A percentile compares a stretch with the other conserved stretches of the same genome.
phyloP scores from a whole-genome alignment of 495 filamentous ascomycete species.

The Aspergillus nanangensis region DNA sequence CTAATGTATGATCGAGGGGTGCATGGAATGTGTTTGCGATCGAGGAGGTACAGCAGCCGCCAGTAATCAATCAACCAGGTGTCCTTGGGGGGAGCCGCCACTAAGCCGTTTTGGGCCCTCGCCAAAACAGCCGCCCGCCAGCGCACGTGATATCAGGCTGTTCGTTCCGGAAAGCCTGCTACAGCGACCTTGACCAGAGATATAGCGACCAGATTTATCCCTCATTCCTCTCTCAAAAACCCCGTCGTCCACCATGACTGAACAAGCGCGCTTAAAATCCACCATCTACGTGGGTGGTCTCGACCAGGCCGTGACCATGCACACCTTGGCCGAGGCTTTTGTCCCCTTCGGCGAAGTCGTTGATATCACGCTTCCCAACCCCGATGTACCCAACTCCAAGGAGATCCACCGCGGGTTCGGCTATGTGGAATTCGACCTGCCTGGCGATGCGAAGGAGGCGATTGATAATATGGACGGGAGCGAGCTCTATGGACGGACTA shows the following conservation, averaged over 20 bases:
- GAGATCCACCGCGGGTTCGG: slow-evolving; percentile 90
- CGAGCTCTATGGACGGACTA: slow-evolving; percentile 87
- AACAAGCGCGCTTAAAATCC: slow-evolving; percentile 73
- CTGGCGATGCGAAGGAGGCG: slow-evolving; percentile 84
- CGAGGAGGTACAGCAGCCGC: not conserved
- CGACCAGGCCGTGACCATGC: slow-evolving; percentile 67
- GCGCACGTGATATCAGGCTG: slow-evolving; percentile 40
- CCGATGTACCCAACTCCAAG: slow-evolving; percentile 63
- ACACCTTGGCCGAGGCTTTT: slow-evolving; percentile 83
- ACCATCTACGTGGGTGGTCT: slow-evolving; percentile 92
- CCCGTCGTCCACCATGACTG: slow-evolving; percentile 56
- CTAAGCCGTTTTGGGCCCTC: slow-evolving; percentile 32
- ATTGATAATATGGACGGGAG: slow-evolving; percentile 99
- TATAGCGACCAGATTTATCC: not conserved
- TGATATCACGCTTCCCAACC: slow-evolving; percentile 83
- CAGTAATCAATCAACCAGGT: slow-evolving; percentile 32
- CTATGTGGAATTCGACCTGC: slow-evolving; percentile 90
- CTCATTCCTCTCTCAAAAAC: not conserved
- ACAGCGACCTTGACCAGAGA: not conserved
- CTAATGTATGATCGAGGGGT: slow-evolving; percentile 16
- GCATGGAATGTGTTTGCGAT: slow-evolving; percentile 15
- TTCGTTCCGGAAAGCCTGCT: slow-evolving; percentile 1
- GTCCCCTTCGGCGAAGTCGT: slow-evolving; percentile 93
- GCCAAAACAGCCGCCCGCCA: slow-evolving; percentile 35
- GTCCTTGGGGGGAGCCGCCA: slow-evolving; percentile 29